phyloP scores from a whole-genome alignment of 305 asterid genomes.

The Ilex paraguariensis region DNA sequence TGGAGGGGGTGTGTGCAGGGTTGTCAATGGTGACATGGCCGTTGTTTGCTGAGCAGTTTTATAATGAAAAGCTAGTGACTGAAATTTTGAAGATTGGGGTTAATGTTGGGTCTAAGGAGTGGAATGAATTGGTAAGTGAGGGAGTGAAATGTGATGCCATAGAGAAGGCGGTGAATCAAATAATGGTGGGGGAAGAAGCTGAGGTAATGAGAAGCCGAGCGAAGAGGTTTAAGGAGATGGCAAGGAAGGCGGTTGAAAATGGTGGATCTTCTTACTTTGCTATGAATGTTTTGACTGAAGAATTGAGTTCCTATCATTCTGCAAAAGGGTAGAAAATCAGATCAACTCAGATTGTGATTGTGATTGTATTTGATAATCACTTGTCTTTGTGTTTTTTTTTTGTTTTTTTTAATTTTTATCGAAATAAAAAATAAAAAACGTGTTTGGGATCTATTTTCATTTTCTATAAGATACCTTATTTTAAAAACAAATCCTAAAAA shows the following conservation, averaged over 20 bases:
- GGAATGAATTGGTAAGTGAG: slow-evolving; percentile 25
- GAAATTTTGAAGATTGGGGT: slow-evolving; percentile 41
- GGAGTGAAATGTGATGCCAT: slow-evolving; percentile 46
- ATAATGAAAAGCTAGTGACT: slow-evolving; percentile 44
- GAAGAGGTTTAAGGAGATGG: slow-evolving; percentile 20
- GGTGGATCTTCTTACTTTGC: slow-evolving; percentile 19
- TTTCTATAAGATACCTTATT: no score
- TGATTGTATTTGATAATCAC: no score
- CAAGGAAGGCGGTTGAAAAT: slow-evolving; percentile 11
- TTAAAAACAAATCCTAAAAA: no score
- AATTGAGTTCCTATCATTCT: not conserved
- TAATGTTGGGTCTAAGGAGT: slow-evolving; percentile 34
- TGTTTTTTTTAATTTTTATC: no score
- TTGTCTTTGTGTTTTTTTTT: no score
- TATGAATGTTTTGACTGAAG: slow-evolving; percentile 9
- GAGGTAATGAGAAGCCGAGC: slow-evolving; percentile 39
- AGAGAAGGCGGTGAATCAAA: slow-evolving; percentile 29
- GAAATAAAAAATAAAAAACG: no score
- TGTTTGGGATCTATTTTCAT: no score
- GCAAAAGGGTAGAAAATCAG: no score
- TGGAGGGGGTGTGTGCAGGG: slow-evolving; percentile 48
- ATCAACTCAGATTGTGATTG: no score
- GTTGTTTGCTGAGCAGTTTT: slow-evolving; percentile 44
- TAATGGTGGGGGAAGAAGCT: slow-evolving; percentile 32
- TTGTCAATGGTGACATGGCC: slow-evolving; percentile 71